Percentiles rank a stretch among this genome's conserved stretches.
Evolutionary conservation across 2,329 filamentous ascomycete genomes (phyloP).

Genomic region (Pseudogymnoascus sp.): DNA sequence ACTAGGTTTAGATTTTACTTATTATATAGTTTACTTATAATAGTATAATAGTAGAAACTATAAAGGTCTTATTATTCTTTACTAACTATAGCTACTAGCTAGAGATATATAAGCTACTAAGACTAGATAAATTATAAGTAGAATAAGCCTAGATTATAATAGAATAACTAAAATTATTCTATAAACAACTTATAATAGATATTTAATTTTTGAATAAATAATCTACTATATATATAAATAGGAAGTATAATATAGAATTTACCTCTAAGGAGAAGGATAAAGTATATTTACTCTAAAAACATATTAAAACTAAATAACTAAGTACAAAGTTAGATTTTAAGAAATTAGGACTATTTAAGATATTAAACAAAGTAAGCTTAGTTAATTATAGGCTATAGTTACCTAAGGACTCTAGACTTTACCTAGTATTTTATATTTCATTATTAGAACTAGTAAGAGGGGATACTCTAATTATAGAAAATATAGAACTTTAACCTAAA

Average conservation of each 20-base stretch:
- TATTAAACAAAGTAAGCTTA: not conserved
- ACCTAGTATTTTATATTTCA: not conserved
- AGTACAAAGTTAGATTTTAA: not conserved
- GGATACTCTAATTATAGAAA: not conserved
- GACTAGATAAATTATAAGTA: not conserved
- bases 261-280: not conserved
- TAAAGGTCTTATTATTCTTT: not conserved
- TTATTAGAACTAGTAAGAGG: not conserved
- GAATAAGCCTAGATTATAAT: too few species aligned
- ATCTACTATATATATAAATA: not conserved
- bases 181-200: too few species aligned
- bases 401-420: not conserved
- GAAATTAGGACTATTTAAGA: not conserved
- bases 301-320: not conserved
- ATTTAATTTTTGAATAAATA: not conserved
- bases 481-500: not conserved
- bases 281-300: not conserved
- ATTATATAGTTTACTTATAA: slow-evolving; percentile 14
- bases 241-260: not conserved
- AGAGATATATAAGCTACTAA: not conserved
- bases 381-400: not conserved
- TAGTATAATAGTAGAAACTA: not conserved
- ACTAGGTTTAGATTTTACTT: slow-evolving; percentile 10
- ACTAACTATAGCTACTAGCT: slow-evolving; percentile 9
- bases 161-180: not conserved